Evolutionary conservation across 2,329 filamentous ascomycete species (phyloP).

Genomic region (Pyricularia pennisetigena): DNA sequence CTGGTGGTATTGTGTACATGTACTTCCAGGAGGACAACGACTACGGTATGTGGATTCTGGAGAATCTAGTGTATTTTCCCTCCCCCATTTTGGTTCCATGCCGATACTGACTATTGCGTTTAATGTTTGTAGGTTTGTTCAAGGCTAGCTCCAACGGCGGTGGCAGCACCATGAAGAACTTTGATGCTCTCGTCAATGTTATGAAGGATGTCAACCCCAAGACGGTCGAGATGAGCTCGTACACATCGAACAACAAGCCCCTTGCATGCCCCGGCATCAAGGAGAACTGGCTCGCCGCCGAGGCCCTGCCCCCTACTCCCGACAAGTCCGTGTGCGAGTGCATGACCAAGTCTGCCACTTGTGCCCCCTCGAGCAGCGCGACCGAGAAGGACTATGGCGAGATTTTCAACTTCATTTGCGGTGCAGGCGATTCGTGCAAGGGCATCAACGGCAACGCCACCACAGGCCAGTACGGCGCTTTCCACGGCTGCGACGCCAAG

Average conservation of each 20-base stretch:
- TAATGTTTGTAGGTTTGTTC: slow-evolving; percentile 51
- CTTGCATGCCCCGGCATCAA: slow-evolving; percentile 60
- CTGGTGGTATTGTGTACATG: slow-evolving; percentile 97
- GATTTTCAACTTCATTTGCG: slow-evolving; percentile 70
- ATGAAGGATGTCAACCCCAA: slow-evolving; percentile 59
- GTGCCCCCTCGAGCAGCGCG: slow-evolving; percentile 52
- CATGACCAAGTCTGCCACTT: slow-evolving; percentile 68
- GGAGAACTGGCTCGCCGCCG: slow-evolving; percentile 57
- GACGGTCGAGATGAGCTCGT: slow-evolving; percentile 54
- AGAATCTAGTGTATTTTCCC: not conserved
- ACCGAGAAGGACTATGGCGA: slow-evolving; percentile 48
- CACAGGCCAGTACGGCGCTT: slow-evolving; percentile 63
- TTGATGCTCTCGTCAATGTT: slow-evolving; percentile 58
- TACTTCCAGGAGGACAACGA: slow-evolving; percentile 89
- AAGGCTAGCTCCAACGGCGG: slow-evolving; percentile 41
- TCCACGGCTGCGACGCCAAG: slow-evolving; percentile 63
- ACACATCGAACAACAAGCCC: slow-evolving; percentile 64
- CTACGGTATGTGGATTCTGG: slow-evolving; percentile 49
- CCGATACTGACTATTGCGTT: slow-evolving; percentile 9
- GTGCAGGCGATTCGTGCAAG: slow-evolving; percentile 45
- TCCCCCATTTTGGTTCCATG: no score
- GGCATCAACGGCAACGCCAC: slow-evolving; percentile 61
- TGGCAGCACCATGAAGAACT: slow-evolving; percentile 65
- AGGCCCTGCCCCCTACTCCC: slow-evolving; percentile 69
- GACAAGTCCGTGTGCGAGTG: slow-evolving; percentile 74